Base-by-base conservation (phyloP, 306 rosid species). In the Acacia confusa region DNA sequence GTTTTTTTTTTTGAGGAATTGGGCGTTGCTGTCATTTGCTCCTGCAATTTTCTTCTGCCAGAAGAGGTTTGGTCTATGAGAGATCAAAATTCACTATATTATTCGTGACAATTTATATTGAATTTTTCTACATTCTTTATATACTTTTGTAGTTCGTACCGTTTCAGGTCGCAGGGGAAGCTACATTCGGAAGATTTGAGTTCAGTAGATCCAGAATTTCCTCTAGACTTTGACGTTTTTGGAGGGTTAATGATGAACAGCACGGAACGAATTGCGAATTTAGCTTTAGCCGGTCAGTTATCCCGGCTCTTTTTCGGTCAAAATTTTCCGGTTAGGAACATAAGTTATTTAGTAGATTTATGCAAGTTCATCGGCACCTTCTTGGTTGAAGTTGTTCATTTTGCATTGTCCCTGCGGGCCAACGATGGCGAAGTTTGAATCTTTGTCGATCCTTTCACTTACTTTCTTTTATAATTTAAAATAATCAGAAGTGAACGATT, bases 241-340 rank as follows among this genome's bases (percentile, higher is more conserved):
- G 43, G 73, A 64, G 45, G 63, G 71, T 77, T 72, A 57, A 47
- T 72, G 55, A 95, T 95, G 99, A 93, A 89, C 90, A 93, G 83
- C 86, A 88, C 83, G 2, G 97, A 93, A 79, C 95, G 97, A 70
- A 50, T 95, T 77, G 97, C 97, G 57, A 92, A 91, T 91, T 84
- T 95, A 57, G 97, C 97, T 60, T 85, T 95, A 83, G 88, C 94
- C 82, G 99, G 99, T 95, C 81, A 71, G 86, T 61, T 66, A 24
- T 44, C 25, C 6, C 24, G 70, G 34, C 47, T 83, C 74, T 45
- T 16, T 75, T 73, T 5, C n/a, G 19, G 12, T 9, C 63, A 11
- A 41, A 8, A 1, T 30, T 44, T 22, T 66, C 74, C 9, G 48
- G 4, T 28, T 36, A 40, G 40, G 40, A 36, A 36, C 40, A 0